Base-by-base conservation (phyloP, 257 asterid genomes). In the Plectranthus barbatus region DNA sequence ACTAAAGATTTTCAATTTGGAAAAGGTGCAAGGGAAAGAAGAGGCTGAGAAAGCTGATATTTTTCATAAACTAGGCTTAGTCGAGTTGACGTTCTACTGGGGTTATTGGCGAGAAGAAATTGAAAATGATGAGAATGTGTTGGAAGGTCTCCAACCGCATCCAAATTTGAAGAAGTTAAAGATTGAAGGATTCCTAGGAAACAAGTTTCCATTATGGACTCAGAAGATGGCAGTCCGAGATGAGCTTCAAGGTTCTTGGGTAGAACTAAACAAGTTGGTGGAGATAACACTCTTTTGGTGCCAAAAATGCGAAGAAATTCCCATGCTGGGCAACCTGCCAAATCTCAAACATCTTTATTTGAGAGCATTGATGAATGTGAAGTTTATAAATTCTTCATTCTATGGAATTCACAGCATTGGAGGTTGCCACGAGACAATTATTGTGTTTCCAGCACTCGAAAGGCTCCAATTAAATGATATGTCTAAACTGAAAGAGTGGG, bases 141-240 rank as follows among this genome's bases (percentile, higher is more conserved):
- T 62, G 48, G 36, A 33, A 47, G 68, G 68, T 8, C 46, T 61
- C 23, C 46, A 29, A 29, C 66, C 67, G 11, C 56, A 61, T 9
- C 12, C 48, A 6, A 33, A 46, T 47, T 5, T 62, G 34, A 47
- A 6, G 36, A 12, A 3, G 21, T 46, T 47, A 33, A 0, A 0
- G 2, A 62, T 46, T 10, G 0, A 1, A 9, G 9, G 68, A 18
- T 62, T 18, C 11, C 7, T 7, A 0, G 68, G 58, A 0, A 13
- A 10, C 6, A 33, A 4, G 6, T 62, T 62, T 47, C 57, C 68
- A 1, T 12, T 15, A 13, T 62, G 68, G 68, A 6, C 29, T 10
- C 1, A 0, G 33, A 61, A 61, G 19, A 19, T 17, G 67, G 37
- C n/a, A 6, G 51, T 58, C 6, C 37, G 9, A 41, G 37, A 37